Evolutionary conservation across 106 monocot genomes (phyloP), one percentile per base, ranked within the genome.

Genomic region (Apostasia shenzhenica): DNA sequence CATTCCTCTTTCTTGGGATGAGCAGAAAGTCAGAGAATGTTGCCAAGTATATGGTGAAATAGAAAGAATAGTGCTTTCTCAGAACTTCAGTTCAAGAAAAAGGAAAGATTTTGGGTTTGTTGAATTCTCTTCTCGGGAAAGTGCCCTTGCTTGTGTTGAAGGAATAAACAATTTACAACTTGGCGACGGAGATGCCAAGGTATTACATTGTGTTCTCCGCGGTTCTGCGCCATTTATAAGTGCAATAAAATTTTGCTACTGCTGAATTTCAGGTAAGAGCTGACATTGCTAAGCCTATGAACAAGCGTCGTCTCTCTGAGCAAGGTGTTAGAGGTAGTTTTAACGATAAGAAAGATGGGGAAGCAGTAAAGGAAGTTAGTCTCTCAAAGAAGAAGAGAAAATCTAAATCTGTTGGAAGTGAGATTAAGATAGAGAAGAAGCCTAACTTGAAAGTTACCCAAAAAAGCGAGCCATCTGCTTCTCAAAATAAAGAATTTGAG

Each of bases 91-190:
- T 40, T 76, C 56, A 42, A 54, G n/a, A 66, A 86, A 76, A 76
- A 84, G 68, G 46, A 84, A 84, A 66, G 76, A 74, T 79, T 79
- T 81, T 77, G 83, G 86, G 10, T 91, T 91, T 76, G 76, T 87
- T 79, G 86, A 77, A 58, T 91, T 84, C 61, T 54, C 67, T 44
- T 84, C 81, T 48, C 75, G 67, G 26, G 84, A 91, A 61, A 79
- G 76, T 75, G 90, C 84, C 46, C 7, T 83, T 57, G 79, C 73
- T 65, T 91, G 86, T 75, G 72, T 91, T 1, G 81, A 80, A 70
- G 90, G 90, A 65, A 72, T 91, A 47, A 91, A 77, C 47, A 75
- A 61, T 51, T 67, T 76, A n/a, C 59, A 85, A 37, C 45, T 87
- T 54, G 74, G 47, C 47, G 84, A 69, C 63, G 75, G 81, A 40